Base-by-base conservation (phyloP, 2,329 filamentous ascomycete genomes). In the Drechmeria coniospora region DNA sequence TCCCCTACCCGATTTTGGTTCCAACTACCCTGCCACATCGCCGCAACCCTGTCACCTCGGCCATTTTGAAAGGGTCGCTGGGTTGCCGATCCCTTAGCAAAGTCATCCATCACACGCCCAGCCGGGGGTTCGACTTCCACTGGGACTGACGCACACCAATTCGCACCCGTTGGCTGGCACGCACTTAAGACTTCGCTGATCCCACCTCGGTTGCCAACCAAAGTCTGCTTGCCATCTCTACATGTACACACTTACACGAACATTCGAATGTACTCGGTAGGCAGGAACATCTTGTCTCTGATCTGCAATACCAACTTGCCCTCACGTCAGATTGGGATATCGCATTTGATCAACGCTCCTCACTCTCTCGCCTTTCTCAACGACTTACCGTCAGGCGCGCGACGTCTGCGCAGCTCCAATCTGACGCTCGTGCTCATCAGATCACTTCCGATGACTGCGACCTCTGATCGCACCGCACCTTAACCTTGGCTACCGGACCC, bases 141-240 rank as follows among this genome's bases (percentile, higher is more conserved):
- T 43, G 44, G n/a, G 46, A 46, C 49, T 53, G 49, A 52, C 49
- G 50, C 50, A 54, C 45, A 48, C 51, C 47, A 51, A 51, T 50
- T 49, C 41, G 38, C 38, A 49, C 32, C 36, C 41, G 42, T 41
- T 44, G 55, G 59, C n/a, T n/a, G n/a, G n/a, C n/a, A n/a, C n/a
- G n/a, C 61, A 67, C 63, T 65, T 68, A 68, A 68, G 52, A 65
- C 59, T 57, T 61, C 59, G 64, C 63, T 66, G 65, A 68, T 68
- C 65, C 64, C 63, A 59, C 50, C 43, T 49, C 43, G 44, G 40
- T 36, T 37, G 36, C 45, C 42, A 34, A 42, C 47, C 41, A 36
- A 41, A 39, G n/a, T n/a, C n/a, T n/a, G 24, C 38, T 43, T 36
- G 44, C 44, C 38, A 49, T 44, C 45, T 50, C 44, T 32, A n/a